A percentile compares a stretch with the other conserved stretches of the same genome.
phyloP scores from a whole-genome alignment of 495 filamentous ascomycete genomes.

The Neurospora tetraspora region DNA sequence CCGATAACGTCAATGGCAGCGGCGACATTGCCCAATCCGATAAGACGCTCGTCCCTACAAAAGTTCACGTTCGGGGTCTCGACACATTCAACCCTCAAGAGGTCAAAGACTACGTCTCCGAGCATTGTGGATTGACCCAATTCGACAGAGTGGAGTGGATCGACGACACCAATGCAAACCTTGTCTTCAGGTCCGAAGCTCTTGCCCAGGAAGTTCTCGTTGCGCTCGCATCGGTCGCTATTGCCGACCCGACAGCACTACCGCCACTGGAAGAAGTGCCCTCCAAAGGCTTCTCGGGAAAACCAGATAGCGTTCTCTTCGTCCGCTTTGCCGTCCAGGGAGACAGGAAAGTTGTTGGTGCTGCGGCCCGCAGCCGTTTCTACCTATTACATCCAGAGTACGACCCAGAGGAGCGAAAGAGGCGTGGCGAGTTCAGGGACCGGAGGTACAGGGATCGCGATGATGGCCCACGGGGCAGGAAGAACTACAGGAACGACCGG shows the following conservation, averaged over 20 bases:
- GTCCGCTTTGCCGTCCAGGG: slow-evolving; percentile 62
- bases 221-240: slow-evolving; percentile 42
- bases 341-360: slow-evolving; percentile 70
- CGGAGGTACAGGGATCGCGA: slow-evolving; percentile 46
- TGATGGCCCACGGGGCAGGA: slow-evolving; percentile 27
- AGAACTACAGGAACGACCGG: slow-evolving; percentile 40
- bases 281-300: slow-evolving; percentile 53
- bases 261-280: slow-evolving; percentile 39
- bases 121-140: slow-evolving; percentile 47
- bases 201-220: slow-evolving; percentile 62
- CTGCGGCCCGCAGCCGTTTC: slow-evolving; percentile 73
- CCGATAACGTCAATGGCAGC: slow-evolving; percentile 10
- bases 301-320: slow-evolving; percentile 59
- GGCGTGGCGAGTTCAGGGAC: slow-evolving; percentile 28
- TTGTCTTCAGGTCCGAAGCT: slow-evolving; percentile 60
- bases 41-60: slow-evolving; percentile 37
- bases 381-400: slow-evolving; percentile 85
- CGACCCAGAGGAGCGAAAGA: slow-evolving; percentile 66
- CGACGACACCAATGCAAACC: slow-evolving; percentile 82
- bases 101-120: slow-evolving; percentile 56
- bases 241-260: slow-evolving; percentile 36
- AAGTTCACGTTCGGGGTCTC: slow-evolving; percentile 74
- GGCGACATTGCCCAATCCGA: slow-evolving; percentile 12
- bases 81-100: slow-evolving; percentile 71
- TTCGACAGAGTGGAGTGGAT: slow-evolving; percentile 80